Percentiles rank a stretch among this genome's conserved stretches.
Conservation (phyloP, 805 yeast genomes). For the Candida stauntonica region DNA sequence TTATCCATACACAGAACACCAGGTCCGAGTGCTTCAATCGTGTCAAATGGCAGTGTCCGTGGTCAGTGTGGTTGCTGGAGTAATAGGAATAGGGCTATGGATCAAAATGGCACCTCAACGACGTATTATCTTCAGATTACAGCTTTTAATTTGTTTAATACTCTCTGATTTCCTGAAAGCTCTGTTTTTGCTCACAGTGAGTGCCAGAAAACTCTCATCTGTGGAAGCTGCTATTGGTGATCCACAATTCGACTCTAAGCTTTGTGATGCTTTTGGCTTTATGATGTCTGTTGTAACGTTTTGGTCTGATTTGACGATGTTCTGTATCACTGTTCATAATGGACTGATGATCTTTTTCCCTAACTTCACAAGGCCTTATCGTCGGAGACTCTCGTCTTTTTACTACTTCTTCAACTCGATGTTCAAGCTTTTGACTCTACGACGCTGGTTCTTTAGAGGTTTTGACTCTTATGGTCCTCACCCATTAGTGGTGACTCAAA, state of each 20-base stretch:
- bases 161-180: constrained; percentile 21
- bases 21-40: constrained; percentile 11
- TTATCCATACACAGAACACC: not conserved
- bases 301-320: constrained; percentile 19
- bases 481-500: constrained; percentile 2
- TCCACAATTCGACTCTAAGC: not conserved
- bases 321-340: constrained; percentile 20
- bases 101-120: constrained; percentile 21
- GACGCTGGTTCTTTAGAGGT: constrained; percentile 4
- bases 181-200: constrained; percentile 2
- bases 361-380: constrained; percentile 7
- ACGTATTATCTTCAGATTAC: constrained; percentile 21
- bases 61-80: constrained; percentile 17
- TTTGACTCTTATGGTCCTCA: constrained; percentile 7
- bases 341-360: constrained; percentile 21
- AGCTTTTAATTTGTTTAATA: constrained; percentile 17
- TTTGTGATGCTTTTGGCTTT: constrained; percentile 23
- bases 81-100: constrained; percentile 17
- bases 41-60: constrained; percentile 11
- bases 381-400: constrained; percentile 9
- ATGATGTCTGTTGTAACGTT: constrained; percentile 10
- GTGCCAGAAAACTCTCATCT: constrained; percentile 5
- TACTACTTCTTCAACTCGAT: constrained; percentile 5
- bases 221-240: not conserved
- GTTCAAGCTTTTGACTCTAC: constrained; percentile 2